Conservation (phyloP, 1,284 basidiomycete genomes). For the Phlebopus sp. region DNA sequence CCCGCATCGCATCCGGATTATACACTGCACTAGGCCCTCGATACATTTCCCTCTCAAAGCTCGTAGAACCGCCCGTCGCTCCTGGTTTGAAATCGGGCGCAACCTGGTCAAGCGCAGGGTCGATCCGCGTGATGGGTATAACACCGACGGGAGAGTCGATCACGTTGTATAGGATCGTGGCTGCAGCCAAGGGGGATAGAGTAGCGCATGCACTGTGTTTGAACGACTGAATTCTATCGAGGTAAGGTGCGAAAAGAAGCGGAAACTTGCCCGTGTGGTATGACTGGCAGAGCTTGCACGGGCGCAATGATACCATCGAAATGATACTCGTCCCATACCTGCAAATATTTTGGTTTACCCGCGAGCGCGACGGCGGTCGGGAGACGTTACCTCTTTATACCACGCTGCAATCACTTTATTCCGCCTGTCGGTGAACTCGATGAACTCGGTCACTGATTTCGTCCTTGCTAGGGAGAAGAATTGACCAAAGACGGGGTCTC, state of each 20-base stretch:
- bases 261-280: slow-evolving; percentile 64
- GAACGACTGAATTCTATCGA: neutral
- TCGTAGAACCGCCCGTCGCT: slow-evolving; percentile 43
- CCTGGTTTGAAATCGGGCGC: slow-evolving; percentile 56
- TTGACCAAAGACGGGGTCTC: slow-evolving; percentile 55
- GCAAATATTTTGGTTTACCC: neutral
- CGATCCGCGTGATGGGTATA: slow-evolving; percentile 80
- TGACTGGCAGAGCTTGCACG: slow-evolving; percentile 66
- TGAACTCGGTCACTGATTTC: slow-evolving; percentile 59
- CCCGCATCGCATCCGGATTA: slow-evolving; percentile 68
- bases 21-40: slow-evolving; percentile 53
- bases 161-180: slow-evolving; percentile 68
- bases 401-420: slow-evolving; percentile 53
- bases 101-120: slow-evolving; percentile 57
- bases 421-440: slow-evolving; percentile 45
- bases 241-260: neutral
- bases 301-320: slow-evolving; percentile 81
- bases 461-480: slow-evolving; percentile 43
- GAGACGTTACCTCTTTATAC: slow-evolving; percentile 47
- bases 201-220: slow-evolving; percentile 46
- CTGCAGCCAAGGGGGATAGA: slow-evolving; percentile 50
- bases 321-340: slow-evolving; percentile 70
- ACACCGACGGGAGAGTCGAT: slow-evolving; percentile 75
- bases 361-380: too few species aligned
- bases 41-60: slow-evolving; percentile 65